These are phyloP conservation scores for Yamadazyma sp. DNA, from an alignment of 805 yeast species.

Conservation along the genomic window DNA sequence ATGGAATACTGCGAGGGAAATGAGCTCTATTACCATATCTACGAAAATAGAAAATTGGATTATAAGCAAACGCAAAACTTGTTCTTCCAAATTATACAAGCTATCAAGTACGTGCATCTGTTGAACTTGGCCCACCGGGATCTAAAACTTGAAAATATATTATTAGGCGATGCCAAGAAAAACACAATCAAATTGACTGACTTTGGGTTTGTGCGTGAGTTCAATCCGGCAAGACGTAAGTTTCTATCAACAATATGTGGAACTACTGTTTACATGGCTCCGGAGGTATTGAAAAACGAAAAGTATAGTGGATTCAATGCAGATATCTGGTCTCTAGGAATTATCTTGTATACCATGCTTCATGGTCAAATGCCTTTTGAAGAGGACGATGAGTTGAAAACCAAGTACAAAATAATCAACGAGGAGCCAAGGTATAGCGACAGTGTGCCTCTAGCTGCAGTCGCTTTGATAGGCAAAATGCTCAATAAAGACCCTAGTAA, in stretches of 20 bases:
- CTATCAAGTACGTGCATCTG: conserved; percentile 72
- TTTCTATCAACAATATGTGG: conserved; percentile 86
- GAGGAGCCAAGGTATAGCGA: conserved; percentile 60
- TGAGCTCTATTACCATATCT: conserved; percentile 68
- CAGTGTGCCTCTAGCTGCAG: conserved; percentile 49
- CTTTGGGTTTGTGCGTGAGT: conserved; percentile 91
- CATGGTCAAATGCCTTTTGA: conserved; percentile 92
- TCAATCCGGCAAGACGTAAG: conserved; percentile 40
- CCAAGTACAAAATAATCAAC: conserved; percentile 58
- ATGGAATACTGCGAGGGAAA: conserved; percentile 86
- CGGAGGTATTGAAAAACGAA: conserved; percentile 70
- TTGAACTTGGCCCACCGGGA: conserved; percentile 83
- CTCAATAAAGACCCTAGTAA: conserved; percentile 63
- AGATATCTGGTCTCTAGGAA: conserved; percentile 92
- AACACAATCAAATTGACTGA: conserved; percentile 77
- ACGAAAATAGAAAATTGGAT: conserved; percentile 51
- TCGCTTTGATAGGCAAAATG: conserved; percentile 51
- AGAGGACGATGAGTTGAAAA: conserved; percentile 69
- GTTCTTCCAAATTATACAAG: conserved; percentile 66
- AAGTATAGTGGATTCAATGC: conserved; percentile 77
- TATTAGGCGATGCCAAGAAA: conserved; percentile 52
- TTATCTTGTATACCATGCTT: conserved; percentile 79
- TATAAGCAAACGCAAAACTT: conserved; percentile 49
- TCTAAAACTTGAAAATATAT: conserved; percentile 75
- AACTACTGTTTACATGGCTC: conserved; percentile 95